phyloP scores from a whole-genome alignment of 768 basidiomycete species.

The Holtermanniella nyarrowii region DNA sequence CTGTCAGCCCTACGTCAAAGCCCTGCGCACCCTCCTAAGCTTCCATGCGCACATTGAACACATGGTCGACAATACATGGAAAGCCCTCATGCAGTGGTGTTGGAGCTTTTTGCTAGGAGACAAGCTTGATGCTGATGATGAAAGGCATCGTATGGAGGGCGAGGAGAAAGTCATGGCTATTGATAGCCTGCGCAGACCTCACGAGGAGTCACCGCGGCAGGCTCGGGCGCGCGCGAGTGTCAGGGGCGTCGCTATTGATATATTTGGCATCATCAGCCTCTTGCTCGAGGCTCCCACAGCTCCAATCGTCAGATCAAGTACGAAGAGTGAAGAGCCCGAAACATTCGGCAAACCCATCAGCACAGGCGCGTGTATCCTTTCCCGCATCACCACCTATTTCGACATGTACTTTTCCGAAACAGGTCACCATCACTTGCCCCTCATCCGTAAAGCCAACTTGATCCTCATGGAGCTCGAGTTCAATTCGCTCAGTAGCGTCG shows the following conservation, averaged over 20 bases:
- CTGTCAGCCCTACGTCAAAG: slow-evolving; percentile 71
- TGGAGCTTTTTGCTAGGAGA: slow-evolving; percentile 72
- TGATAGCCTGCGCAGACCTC: slow-evolving; percentile 7
- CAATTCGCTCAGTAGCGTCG: slow-evolving; percentile 56
- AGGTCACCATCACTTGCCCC: slow-evolving; percentile 66
- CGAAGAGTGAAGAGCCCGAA: not conserved
- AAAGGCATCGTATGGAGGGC: slow-evolving; percentile 37
- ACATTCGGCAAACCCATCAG: slow-evolving; percentile 4
- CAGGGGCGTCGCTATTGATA: not conserved
- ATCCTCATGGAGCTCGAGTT: slow-evolving; percentile 66
- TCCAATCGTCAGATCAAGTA: slow-evolving; percentile 50
- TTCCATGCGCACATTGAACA: slow-evolving; percentile 71
- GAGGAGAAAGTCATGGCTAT: slow-evolving; percentile 14
- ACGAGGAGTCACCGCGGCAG: slow-evolving; percentile 25
- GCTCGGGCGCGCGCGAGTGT: not conserved
- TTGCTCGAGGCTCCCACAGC: slow-evolving; percentile 49
- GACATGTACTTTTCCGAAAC: slow-evolving; percentile 59
- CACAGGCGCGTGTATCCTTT: slow-evolving; percentile 46
- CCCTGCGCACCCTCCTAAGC: slow-evolving; percentile 55
- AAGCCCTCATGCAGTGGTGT: slow-evolving; percentile 54
- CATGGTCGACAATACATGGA: slow-evolving; percentile 57
- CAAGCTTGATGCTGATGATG: slow-evolving; percentile 38
- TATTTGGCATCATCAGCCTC: slow-evolving; percentile 38
- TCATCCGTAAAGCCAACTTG: slow-evolving; percentile 57
- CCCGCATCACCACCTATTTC: slow-evolving; percentile 56